These are phyloP conservation scores for Blakeslea trispora DNA, from an alignment of 371 early-diverging fungal species.

Conservation along the genomic window DNA sequence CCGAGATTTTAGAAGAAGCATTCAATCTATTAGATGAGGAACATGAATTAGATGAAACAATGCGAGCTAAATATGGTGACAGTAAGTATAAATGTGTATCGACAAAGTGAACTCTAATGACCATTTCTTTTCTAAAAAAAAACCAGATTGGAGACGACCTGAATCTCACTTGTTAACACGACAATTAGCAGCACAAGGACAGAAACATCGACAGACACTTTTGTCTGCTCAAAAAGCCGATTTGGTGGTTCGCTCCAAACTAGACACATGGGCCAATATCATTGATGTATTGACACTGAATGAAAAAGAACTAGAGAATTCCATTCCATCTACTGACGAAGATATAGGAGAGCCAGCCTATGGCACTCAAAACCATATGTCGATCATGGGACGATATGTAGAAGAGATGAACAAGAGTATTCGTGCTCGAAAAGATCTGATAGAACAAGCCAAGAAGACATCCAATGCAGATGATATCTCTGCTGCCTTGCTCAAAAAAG, in stretches of 20 bases:
- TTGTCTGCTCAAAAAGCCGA: conserved; percentile 73
- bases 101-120: neutral
- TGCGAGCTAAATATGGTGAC: conserved; percentile 50
- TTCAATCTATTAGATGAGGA: conserved; percentile 76
- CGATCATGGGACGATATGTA: conserved; percentile 21
- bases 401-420: conserved; percentile 41
- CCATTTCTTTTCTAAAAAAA: no score
- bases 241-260: conserved; percentile 56
- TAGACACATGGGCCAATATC: conserved; percentile 62
- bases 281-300: conserved; percentile 41
- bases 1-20: conserved; percentile 62
- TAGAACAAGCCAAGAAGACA: conserved; percentile 32
- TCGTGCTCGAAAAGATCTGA: conserved; percentile 27
- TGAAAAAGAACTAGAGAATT: conserved; percentile 42
- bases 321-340: conserved; percentile 19
- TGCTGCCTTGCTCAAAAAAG: conserved; percentile 46
- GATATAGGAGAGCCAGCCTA: neutral
- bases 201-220: conserved; percentile 64
- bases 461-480: conserved; percentile 78
- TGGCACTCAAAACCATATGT: conserved; percentile 3
- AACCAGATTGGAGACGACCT: conserved; percentile 60
- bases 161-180: conserved; percentile 64
- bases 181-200: conserved; percentile 62
- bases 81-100: conserved; percentile 34
- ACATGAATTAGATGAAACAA: conserved; percentile 64